These are phyloP conservation scores for Nissolia schottii DNA, from an alignment of 306 rosid genomes.

Conservation along the genomic window DNA sequence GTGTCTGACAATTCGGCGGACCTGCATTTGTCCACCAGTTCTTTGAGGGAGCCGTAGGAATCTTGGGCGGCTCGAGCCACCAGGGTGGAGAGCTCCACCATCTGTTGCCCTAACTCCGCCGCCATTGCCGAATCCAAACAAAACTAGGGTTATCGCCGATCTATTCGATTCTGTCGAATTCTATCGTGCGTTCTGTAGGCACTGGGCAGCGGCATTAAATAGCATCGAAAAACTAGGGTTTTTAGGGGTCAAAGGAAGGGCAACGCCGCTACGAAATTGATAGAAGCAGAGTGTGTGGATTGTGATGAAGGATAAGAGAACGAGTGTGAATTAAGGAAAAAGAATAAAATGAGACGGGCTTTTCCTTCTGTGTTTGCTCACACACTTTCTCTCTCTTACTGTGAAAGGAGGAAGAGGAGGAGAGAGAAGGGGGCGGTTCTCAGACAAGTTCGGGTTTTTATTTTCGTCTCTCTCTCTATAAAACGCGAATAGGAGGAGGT, in stretches of 20 bases:
- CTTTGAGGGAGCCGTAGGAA: slow-evolving; percentile 69
- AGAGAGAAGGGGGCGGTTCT: too few species aligned
- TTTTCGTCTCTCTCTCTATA: neutral
- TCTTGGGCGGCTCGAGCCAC: slow-evolving; percentile 82
- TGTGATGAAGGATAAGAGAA: too few species aligned
- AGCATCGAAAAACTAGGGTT: neutral
- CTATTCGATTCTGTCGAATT: neutral
- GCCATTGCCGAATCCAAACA: slow-evolving; percentile 65
- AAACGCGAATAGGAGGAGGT: neutral
- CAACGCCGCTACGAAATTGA: neutral
- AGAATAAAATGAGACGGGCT: neutral
- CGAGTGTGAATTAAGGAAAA: neutral
- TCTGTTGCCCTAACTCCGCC: slow-evolving; percentile 90
- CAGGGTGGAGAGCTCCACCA: slow-evolving; percentile 83
- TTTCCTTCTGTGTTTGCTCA: neutral
- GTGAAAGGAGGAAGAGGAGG: neutral
- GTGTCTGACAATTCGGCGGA: slow-evolving; percentile 68
- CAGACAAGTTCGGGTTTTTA: too few species aligned
- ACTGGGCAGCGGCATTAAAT: neutral
- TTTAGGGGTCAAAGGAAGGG: neutral
- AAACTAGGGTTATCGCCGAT: slow-evolving; percentile 29
- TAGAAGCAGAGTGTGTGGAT: neutral
- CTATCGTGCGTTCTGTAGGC: too few species aligned
- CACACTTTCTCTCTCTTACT: neutral
- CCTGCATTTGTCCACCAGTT: slow-evolving; percentile 74